Percentiles rank a stretch among this genome's conserved stretches.
phyloP scores from a whole-genome alignment of 2,329 filamentous ascomycete species.

The Hypoxylon sp. region DNA sequence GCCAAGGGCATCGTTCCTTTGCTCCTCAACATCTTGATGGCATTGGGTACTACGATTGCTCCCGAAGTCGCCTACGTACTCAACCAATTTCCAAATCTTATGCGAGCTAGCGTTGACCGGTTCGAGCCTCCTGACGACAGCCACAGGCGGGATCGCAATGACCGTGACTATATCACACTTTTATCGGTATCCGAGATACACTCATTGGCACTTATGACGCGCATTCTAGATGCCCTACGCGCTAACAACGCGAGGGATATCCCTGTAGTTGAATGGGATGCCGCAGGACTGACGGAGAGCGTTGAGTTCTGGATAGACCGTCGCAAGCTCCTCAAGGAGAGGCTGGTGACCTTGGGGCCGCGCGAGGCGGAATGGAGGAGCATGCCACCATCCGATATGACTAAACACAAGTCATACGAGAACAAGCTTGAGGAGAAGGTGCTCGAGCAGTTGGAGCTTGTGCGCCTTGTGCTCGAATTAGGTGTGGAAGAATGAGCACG shows the following conservation, averaged over 20 bases:
- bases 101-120: conserved; percentile 78
- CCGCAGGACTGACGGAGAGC: conserved; percentile 80
- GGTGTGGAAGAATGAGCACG: conserved; percentile 63
- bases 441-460: conserved; percentile 75
- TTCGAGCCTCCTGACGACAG: conserved; percentile 75
- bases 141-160: conserved; percentile 66
- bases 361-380: conserved; percentile 77
- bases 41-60: conserved; percentile 85
- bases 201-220: conserved; percentile 81
- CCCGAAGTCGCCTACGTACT: conserved; percentile 89
- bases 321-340: conserved; percentile 77
- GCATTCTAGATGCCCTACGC: conserved; percentile 78
- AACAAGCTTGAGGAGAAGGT: conserved; percentile 83
- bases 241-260: conserved; percentile 79
- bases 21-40: conserved; percentile 87
- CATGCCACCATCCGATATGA: conserved; percentile 52
- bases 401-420: conserved; percentile 64
- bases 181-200: conserved; percentile 83
- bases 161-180: conserved; percentile 74
- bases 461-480: conserved; percentile 69
- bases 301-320: conserved; percentile 85
- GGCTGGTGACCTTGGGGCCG: conserved; percentile 80
- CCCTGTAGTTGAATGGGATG: conserved; percentile 81
- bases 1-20: conserved; percentile 88
- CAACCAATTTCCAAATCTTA: conserved; percentile 87